Evolutionary conservation across 2,329 filamentous ascomycete genomes (phyloP).

Genomic region (Nothomitra cinnamomea): DNA sequence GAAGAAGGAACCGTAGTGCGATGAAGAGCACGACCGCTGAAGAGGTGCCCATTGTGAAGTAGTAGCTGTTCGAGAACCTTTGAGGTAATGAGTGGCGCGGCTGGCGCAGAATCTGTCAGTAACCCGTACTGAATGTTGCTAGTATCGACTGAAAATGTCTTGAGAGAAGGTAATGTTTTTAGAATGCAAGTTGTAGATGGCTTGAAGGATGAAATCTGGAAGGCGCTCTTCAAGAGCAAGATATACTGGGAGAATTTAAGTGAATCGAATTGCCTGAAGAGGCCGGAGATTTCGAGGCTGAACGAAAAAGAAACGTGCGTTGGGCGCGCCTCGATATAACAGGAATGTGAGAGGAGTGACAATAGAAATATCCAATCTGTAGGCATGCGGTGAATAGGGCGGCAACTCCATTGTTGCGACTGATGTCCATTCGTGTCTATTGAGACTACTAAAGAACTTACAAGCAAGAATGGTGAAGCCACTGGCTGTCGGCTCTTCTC

Average conservation of each 20-base stretch:
- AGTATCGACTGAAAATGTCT: background rate
- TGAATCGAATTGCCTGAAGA: background rate
- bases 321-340: background rate
- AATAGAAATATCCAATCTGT: too few species aligned
- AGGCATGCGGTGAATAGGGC: too few species aligned
- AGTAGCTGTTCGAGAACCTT: background rate
- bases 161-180: background rate
- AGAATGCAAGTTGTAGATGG: background rate
- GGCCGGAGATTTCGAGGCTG: background rate
- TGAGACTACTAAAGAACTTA: background rate
- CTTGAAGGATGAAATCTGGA: background rate
- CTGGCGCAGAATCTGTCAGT: background rate
- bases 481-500: background rate
- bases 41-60: constrained; percentile 10
- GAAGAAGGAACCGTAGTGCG: constrained; percentile 9
- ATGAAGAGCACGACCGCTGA: constrained; percentile 9
- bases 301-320: background rate
- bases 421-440: background rate
- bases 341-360: background rate
- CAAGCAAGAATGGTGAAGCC: background rate
- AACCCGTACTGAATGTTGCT: background rate
- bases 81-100: background rate
- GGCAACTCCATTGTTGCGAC: too few species aligned
- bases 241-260: background rate
- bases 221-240: background rate